phyloP scores from a whole-genome alignment of 2,329 filamentous ascomycete species.

The Pestalotiopsis sp. region DNA sequence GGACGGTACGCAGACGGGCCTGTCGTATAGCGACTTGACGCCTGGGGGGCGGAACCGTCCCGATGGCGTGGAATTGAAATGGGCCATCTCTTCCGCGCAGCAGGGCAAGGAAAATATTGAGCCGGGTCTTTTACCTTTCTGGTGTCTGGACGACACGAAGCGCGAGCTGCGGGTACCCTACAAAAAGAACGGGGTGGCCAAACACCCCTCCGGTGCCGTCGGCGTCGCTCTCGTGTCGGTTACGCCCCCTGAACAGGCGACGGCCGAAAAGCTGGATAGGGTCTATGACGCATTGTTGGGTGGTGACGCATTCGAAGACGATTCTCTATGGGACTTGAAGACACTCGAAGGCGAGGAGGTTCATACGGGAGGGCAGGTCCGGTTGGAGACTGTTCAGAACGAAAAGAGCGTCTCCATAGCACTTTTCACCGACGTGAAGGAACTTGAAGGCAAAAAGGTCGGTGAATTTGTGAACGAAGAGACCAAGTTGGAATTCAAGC shows the following conservation, averaged over 20 bases:
- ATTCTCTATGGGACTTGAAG: conserved; percentile 12
- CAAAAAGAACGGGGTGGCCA: conserved; percentile 33
- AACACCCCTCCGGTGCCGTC: conserved; percentile 53
- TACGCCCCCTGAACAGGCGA: conserved; percentile 25
- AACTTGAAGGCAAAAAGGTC: conserved; percentile 4
- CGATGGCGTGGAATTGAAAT: conserved; percentile 60
- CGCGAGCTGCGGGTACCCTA: conserved; percentile 58
- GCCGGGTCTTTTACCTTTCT: conserved; percentile 63
- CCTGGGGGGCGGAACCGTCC: conserved; percentile 56
- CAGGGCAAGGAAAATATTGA: conserved; percentile 25
- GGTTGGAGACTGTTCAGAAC: not conserved
- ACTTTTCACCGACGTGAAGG: conserved; percentile 5
- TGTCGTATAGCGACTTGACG: conserved; percentile 50
- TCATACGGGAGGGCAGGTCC: conserved; percentile 13
- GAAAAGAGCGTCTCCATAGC: conserved; percentile 10
- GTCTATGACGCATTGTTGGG: conserved; percentile 31
- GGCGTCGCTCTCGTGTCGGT: conserved; percentile 52
- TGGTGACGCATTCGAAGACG: not conserved
- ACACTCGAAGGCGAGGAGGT: conserved; percentile 2
- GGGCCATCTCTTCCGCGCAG: conserved; percentile 55
- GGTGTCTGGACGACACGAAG: conserved; percentile 65
- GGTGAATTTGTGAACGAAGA: not conserved
- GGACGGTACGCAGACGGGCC: conserved; percentile 28
- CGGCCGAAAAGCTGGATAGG: conserved; percentile 21
- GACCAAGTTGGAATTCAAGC: conserved; percentile 9